A percentile compares a stretch with the other conserved stretches of the same genome.
Evolutionary conservation across 495 filamentous ascomycete genomes (phyloP).

Genomic region (Massariosphaeria phaeospora): DNA sequence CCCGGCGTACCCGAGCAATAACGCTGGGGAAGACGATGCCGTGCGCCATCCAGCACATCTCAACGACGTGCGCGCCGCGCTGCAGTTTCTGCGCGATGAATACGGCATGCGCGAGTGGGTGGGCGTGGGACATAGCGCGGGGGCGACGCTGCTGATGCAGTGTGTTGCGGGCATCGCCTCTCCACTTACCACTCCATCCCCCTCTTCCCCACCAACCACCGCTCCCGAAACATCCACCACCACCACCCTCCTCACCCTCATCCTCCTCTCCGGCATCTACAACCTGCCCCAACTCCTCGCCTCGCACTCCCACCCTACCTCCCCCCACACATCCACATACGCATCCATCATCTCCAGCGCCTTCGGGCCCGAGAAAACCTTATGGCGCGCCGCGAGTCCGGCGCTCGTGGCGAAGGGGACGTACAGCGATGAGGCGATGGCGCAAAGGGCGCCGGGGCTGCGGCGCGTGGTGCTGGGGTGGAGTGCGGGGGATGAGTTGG

Average conservation of each 20-base stretch:
- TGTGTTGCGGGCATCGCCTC: slow-evolving; percentile 7
- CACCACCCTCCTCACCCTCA: slow-evolving; percentile 40
- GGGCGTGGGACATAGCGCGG: slow-evolving; percentile 31
- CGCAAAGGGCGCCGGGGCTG: slow-evolving; percentile 42
- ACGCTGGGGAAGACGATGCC: slow-evolving; percentile 13
- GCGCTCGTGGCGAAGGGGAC: neutral
- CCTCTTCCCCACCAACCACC: no score
- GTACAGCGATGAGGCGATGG: slow-evolving; percentile 32
- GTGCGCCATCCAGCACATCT: slow-evolving; percentile 29
- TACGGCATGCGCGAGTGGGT: slow-evolving; percentile 23
- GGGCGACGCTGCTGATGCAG: slow-evolving; percentile 29
- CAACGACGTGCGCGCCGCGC: slow-evolving; percentile 18
- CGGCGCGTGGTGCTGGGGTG: slow-evolving; percentile 54
- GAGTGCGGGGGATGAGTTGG: slow-evolving; percentile 58
- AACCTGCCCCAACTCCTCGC: slow-evolving; percentile 54
- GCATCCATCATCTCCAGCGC: slow-evolving; percentile 55
- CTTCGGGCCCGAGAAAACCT: slow-evolving; percentile 53
- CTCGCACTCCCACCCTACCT: slow-evolving; percentile 35
- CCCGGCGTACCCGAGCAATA: slow-evolving; percentile 10
- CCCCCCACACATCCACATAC: slow-evolving; percentile 45
- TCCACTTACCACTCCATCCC: neutral
- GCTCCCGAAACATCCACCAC: neutral
- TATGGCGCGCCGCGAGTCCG: slow-evolving; percentile 54
- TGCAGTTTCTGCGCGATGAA: slow-evolving; percentile 5
- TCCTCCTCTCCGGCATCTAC: slow-evolving; percentile 64